Evolutionary conservation across 192 early-diverging fungal genomes (phyloP), one percentile per base, ranked within the genome.

Genomic region (Geranomyces michiganensis): DNA sequence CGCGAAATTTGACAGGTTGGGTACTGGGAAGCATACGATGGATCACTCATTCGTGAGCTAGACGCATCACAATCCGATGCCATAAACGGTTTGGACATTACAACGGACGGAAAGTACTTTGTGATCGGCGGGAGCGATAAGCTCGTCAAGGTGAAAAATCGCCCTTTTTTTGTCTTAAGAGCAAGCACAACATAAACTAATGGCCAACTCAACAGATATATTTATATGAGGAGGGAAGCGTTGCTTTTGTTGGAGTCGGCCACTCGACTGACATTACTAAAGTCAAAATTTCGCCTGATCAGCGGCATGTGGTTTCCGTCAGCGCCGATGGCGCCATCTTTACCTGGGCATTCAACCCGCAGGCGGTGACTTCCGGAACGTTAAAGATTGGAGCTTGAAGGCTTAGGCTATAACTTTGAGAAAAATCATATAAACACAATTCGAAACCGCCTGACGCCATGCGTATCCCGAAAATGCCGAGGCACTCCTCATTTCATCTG

Each of bases 21-120:
- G 0, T 87, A 87, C 51, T 87, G 86, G 86, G 86, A 87, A 70
- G 81, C 86, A 0, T 87, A 79, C 70, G 86, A 87, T 62, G 86
- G 86, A 1, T 80, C 79, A 5, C 72, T 87, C 22, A 87, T 87
- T 32, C 68, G 86, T n/a, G 86, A 87, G 70, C 56, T 87, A 14
- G 82, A 87, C 30, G 86, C 86, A 15, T 82, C 80, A 0, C 84
- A 86, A 63, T 81, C 78, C 10, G 86, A 87, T 59, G 70, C 86
- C 5, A 86, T 87, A 72, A 87, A 87, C 67, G 86, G 86, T 0
- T 63, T 87, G 9, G 86, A 87, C 70, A 87, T 87, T 17, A 69
- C 84, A 0, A 17, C 62, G 13, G 79, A 86, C 55, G 86, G 86
- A 3, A 72, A 73, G 48, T 71, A 71, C 46, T 87, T 87, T 79